phyloP scores from a whole-genome alignment of 2,329 filamentous ascomycete genomes.

The Emericellopsis cladophorae region DNA sequence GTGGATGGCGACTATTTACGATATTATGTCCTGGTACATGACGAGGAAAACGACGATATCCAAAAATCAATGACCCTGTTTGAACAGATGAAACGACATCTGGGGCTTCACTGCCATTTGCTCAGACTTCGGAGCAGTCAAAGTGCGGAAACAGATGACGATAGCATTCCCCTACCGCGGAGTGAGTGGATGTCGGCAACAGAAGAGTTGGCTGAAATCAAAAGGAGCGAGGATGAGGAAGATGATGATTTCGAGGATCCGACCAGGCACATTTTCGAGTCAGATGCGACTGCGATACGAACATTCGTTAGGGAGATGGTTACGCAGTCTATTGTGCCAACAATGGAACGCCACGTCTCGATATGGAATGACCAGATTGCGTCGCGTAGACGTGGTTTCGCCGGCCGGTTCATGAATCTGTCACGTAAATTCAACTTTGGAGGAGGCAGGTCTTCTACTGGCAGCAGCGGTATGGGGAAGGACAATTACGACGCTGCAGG shows the following conservation, averaged over 20 bases:
- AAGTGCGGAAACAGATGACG: conserved; percentile 81
- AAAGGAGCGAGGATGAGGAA: conserved; percentile 53
- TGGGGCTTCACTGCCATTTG: conserved; percentile 89
- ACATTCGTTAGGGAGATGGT: conserved; percentile 91
- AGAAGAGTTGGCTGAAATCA: conserved; percentile 70
- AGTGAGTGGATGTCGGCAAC: conserved; percentile 82
- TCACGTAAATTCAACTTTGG: conserved; percentile 88
- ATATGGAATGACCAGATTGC: conserved; percentile 97
- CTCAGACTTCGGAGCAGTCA: conserved; percentile 74
- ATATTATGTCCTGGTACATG: conserved; percentile 93
- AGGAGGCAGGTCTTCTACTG: conserved; percentile 45
- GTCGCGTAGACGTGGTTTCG: conserved; percentile 75
- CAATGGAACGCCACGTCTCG: conserved; percentile 86
- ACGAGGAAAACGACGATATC: conserved; percentile 92
- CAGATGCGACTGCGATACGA: conserved; percentile 76
- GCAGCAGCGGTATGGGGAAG: conserved; percentile 32
- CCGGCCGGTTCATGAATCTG: conserved; percentile 86
- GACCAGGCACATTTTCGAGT: conserved; percentile 76
- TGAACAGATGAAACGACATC: conserved; percentile 98
- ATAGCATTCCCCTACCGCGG: conserved; percentile 67
- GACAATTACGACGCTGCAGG: conserved; percentile 72
- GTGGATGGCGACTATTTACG: conserved; percentile 84
- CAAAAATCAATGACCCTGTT: conserved; percentile 79
- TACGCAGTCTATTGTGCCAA: conserved; percentile 85
- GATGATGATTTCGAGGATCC: conserved; percentile 54